These are phyloP conservation scores for Didymella lethalis DNA, from an alignment of 2,329 filamentous ascomycete species.

Conservation along the genomic window DNA sequence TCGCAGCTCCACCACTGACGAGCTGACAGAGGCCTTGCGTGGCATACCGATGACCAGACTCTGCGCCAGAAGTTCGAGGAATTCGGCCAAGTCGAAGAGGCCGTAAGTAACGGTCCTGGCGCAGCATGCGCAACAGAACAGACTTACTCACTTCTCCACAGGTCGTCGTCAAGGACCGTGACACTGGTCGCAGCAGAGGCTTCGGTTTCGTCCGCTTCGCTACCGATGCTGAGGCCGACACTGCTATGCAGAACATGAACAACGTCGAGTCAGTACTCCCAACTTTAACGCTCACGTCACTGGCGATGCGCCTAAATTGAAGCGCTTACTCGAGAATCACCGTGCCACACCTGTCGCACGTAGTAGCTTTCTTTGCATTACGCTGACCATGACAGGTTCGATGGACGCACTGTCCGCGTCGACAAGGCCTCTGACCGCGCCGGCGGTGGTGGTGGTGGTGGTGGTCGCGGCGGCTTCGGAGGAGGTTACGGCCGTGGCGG, in stretches of 20 bases:
- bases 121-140: neutral
- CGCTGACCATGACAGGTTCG: slow-evolving; percentile 69
- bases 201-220: slow-evolving; percentile 96
- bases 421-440: slow-evolving; percentile 89
- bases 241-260: slow-evolving; percentile 81
- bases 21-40: slow-evolving; percentile 83
- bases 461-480: slow-evolving; percentile 48
- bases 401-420: slow-evolving; percentile 92
- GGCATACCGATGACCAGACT: slow-evolving; percentile 93
- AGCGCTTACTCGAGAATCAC: neutral
- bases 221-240: slow-evolving; percentile 76
- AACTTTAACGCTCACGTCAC: neutral
- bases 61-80: slow-evolving; percentile 91
- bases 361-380: neutral
- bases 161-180: slow-evolving; percentile 97
- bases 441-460: slow-evolving; percentile 57
- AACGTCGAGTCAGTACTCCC: slow-evolving; percentile 77
- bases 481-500: slow-evolving; percentile 41
- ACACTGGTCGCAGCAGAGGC: slow-evolving; percentile 94
- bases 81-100: slow-evolving; percentile 91
- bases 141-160: slow-evolving; percentile 54
- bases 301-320: neutral
- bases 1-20: slow-evolving; percentile 18
- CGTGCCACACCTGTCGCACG: neutral
- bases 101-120: slow-evolving; percentile 68